Conservation (phyloP, 768 basidiomycete genomes). For the Pisolithus albus region DNA sequence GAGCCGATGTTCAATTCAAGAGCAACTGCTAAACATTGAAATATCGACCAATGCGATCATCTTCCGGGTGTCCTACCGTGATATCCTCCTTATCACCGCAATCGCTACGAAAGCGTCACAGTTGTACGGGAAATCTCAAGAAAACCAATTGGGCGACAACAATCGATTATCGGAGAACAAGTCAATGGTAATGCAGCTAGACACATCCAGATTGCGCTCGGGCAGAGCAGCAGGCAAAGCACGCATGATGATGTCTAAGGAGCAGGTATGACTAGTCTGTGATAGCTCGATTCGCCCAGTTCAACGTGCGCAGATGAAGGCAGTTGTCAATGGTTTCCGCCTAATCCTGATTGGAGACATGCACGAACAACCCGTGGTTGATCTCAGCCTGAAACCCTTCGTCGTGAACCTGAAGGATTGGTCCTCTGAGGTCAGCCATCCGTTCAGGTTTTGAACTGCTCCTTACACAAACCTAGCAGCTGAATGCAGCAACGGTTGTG, state of each 20-base stretch:
- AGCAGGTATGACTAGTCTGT: slow-evolving; percentile 51
- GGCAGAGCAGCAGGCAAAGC: slow-evolving; percentile 28
- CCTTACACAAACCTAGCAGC: slow-evolving; percentile 34
- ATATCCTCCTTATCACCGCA: slow-evolving; percentile 80
- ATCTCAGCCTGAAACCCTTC: slow-evolving; percentile 83
- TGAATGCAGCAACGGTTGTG: slow-evolving; percentile 78
- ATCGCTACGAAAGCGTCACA: slow-evolving; percentile 85
- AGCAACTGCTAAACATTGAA: slow-evolving; percentile 79
- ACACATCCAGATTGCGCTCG: slow-evolving; percentile 1
- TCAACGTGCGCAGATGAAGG: slow-evolving; percentile 54
- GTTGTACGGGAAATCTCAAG: slow-evolving; percentile 50
- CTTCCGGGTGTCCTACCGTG: slow-evolving; percentile 91
- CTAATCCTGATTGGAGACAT: slow-evolving; percentile 91
- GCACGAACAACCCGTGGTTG: slow-evolving; percentile 91
- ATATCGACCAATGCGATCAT: slow-evolving; percentile 76
- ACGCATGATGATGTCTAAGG: slow-evolving; percentile 60
- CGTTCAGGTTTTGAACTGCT: neutral
- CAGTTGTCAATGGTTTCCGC: slow-evolving; percentile 85
- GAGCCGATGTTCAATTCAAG: slow-evolving; percentile 60
- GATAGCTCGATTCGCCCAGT: slow-evolving; percentile 1
- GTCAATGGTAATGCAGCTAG: neutral
- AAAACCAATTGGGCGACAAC: slow-evolving; percentile 4
- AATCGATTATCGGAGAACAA: slow-evolving; percentile 7
- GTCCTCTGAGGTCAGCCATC: slow-evolving; percentile 71
- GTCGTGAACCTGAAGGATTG: slow-evolving; percentile 81